A percentile compares a stretch with the other conserved stretches of the same genome.
Conservation (phyloP, 345 rosid genomes). For the Populus pruinosa region DNA sequence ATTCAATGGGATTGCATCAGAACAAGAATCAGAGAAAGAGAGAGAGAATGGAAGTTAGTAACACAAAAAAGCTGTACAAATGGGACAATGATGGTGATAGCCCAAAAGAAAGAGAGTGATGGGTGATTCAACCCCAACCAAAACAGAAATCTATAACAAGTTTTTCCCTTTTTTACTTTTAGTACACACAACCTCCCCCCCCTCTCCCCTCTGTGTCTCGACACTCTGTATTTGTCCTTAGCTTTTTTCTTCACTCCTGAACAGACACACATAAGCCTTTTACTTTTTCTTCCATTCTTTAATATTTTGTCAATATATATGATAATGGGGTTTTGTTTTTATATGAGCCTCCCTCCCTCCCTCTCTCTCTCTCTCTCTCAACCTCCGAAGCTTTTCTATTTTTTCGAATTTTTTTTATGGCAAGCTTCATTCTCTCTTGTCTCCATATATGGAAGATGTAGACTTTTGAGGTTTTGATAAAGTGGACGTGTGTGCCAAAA, state of each 20-base stretch:
- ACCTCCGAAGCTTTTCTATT: conserved; percentile 4
- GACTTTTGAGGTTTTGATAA: background rate
- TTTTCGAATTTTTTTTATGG: background rate
- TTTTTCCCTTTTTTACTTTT: background rate
- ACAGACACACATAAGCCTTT: conserved; percentile 16
- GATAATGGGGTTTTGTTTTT: background rate
- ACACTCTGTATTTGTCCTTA: conserved; percentile 29
- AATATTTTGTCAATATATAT: background rate
- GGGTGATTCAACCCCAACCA: conserved; percentile 17
- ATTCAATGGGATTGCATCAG: background rate
- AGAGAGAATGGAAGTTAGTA: conserved; percentile 13
- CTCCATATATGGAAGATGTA: background rate
- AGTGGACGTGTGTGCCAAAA: background rate
- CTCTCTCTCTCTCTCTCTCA: too few species aligned
- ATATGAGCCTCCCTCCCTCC: background rate
- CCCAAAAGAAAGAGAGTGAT: conserved; percentile 16
- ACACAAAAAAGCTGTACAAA: conserved; percentile 21
- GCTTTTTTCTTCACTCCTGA: conserved; percentile 22
- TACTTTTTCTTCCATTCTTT: background rate
- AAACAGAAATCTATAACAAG: conserved; percentile 19
- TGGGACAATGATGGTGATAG: conserved; percentile 42
- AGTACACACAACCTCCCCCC: background rate
- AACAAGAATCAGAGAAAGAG: conserved; percentile 8
- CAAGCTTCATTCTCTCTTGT: background rate
- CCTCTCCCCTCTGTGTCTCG: conserved; percentile 12